phyloP scores from a whole-genome alignment of 805 yeast species.

The Starmerella floris region DNA sequence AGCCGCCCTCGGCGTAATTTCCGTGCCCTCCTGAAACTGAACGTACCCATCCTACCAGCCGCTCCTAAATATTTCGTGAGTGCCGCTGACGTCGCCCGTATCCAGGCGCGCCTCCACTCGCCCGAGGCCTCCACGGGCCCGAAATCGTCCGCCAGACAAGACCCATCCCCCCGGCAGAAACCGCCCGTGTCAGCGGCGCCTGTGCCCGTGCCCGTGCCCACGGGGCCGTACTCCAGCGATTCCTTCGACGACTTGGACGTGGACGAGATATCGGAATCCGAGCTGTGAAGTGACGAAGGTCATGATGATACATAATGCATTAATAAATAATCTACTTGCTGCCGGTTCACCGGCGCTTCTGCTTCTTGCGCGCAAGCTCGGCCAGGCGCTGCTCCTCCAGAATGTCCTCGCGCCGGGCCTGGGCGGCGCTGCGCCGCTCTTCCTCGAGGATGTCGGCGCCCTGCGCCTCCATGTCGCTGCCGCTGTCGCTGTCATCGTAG shows the following conservation, averaged over 20 bases:
- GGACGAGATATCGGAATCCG: constrained; percentile 34
- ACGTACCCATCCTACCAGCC: neutral
- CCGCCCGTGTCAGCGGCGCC: neutral
- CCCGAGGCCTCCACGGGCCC: neutral
- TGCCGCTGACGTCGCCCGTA: neutral
- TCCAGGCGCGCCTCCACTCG: neutral
- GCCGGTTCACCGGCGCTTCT: constrained; percentile 1
- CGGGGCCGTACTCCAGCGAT: neutral
- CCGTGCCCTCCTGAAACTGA: neutral
- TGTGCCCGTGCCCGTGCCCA: neutral
- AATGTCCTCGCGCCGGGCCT: constrained; percentile 65
- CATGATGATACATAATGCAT: neutral
- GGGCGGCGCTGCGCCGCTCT: constrained; percentile 53
- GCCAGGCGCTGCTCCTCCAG: constrained; percentile 43
- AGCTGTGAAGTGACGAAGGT: constrained; percentile 20
- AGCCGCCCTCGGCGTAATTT: neutral
- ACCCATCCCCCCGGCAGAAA: neutral
- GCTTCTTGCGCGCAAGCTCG: constrained; percentile 28
- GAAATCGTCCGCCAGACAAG: neutral
- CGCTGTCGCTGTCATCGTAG: constrained; percentile 36
- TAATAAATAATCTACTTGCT: neutral
- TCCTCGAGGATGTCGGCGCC: constrained; percentile 81
- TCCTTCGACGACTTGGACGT: constrained; percentile 15
- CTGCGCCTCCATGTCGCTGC: constrained; percentile 83
- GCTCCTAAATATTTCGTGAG: neutral